These are phyloP conservation scores for Colletotrichum plurivorum DNA, from an alignment of 2,329 filamentous ascomycete genomes.

Conservation along the genomic window DNA sequence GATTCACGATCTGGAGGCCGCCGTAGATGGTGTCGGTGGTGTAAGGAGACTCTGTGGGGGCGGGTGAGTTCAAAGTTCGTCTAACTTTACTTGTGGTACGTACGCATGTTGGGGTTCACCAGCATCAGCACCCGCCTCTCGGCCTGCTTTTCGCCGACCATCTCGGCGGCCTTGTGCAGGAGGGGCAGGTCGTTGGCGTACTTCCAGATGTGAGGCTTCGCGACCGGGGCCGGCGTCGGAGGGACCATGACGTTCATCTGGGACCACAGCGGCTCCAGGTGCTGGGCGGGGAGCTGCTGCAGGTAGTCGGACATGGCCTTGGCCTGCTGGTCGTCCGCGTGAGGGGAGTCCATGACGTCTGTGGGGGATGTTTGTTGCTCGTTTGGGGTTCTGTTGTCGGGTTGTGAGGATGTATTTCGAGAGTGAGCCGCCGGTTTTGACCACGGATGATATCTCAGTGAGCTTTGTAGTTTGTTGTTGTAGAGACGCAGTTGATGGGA, in stretches of 20 bases:
- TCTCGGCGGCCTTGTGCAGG: constrained; percentile 50
- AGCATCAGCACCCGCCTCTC: constrained; percentile 60
- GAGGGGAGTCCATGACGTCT: constrained; percentile 25
- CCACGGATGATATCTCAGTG: background rate
- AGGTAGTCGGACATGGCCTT: constrained; percentile 49
- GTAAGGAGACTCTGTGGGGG: constrained; percentile 60
- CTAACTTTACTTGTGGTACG: constrained; percentile 40
- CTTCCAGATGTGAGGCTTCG: constrained; percentile 56
- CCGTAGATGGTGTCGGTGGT: constrained; percentile 72
- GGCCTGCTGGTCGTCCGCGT: constrained; percentile 37
- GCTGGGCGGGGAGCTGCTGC: constrained; percentile 46
- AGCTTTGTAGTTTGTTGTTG: no score
- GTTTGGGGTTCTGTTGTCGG: background rate
- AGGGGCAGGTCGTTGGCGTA: constrained; percentile 53
- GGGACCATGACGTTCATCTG: constrained; percentile 64
- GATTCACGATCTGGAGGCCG: constrained; percentile 70
- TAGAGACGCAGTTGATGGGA: background rate
- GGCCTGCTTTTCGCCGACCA: constrained; percentile 56
- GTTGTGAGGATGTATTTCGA: background rate
- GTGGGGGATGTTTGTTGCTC: no score
- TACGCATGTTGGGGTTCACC: constrained; percentile 53
- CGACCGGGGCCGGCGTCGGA: constrained; percentile 59
- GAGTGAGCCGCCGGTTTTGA: no score
- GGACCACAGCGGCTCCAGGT: constrained; percentile 61
- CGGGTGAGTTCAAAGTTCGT: background rate